Conservation (phyloP, 192 early-diverging fungal genomes). For the Podochytrium sp. region DNA sequence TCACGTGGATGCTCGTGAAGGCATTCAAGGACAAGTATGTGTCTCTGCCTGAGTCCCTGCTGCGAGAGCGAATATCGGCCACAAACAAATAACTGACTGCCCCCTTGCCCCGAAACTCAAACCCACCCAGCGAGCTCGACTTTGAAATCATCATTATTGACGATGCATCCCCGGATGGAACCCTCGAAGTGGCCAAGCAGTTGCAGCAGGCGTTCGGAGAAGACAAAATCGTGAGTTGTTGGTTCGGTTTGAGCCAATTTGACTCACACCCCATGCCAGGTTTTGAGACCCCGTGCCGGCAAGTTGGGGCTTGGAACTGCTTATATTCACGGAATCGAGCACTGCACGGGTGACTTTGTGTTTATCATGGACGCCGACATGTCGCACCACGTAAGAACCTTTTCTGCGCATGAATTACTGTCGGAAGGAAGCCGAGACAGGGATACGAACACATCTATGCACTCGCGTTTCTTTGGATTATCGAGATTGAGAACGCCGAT, state of each 20-base stretch:
- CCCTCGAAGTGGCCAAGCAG: constrained; percentile 90
- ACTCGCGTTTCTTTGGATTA: too few relatives aligned
- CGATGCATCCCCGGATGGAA: constrained; percentile 94
- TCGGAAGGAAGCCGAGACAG: too few relatives aligned
- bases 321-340: constrained; percentile 92
- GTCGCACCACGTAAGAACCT: constrained; percentile 86
- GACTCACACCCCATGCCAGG: constrained; percentile 41
- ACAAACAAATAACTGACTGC: too few relatives aligned
- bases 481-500: too few relatives aligned
- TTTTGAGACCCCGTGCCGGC: constrained; percentile 89
- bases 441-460: too few relatives aligned
- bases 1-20: constrained; percentile 88
- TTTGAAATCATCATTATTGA: constrained; percentile 98
- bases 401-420: neutral
- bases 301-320: constrained; percentile 97
- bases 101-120: too few relatives aligned
- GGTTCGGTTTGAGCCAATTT: neutral
- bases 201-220: constrained; percentile 85
- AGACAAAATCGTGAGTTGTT: constrained; percentile 74
- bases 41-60: too few relatives aligned
- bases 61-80: too few relatives aligned
- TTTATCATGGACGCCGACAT: constrained; percentile 99
- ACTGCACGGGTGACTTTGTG: constrained; percentile 92
- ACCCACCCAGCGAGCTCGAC: constrained; percentile 78
- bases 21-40: constrained; percentile 72